Evolutionary conservation across 2,329 filamentous ascomycete species (phyloP).

Genomic region (Colletotrichum karsti): DNA sequence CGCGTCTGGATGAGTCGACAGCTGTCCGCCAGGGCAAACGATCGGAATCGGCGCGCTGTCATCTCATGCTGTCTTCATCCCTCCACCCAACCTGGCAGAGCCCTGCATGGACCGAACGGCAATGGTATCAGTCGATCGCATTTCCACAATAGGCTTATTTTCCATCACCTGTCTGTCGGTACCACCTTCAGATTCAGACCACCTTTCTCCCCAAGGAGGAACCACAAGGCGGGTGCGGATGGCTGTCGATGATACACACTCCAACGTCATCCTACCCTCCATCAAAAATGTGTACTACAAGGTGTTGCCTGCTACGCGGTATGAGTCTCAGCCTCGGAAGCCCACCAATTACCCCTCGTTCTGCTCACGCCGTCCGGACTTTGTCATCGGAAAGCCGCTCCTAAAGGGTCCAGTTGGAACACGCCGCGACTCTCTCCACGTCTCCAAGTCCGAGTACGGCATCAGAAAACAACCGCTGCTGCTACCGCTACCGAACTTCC

Average conservation of each 20-base stretch:
- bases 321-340: slow-evolving; percentile 14
- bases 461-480: not conserved
- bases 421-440: not conserved
- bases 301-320: too few species aligned
- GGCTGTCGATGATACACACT: not conserved
- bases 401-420: slow-evolving; percentile 20
- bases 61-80: slow-evolving; percentile 1
- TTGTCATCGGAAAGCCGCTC: not conserved
- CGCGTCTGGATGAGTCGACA: not conserved
- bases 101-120: slow-evolving; percentile 13
- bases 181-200: not conserved
- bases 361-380: slow-evolving; percentile 4
- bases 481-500: slow-evolving; percentile 1
- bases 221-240: not conserved
- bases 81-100: not conserved
- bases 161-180: not conserved
- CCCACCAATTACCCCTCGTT: not conserved
- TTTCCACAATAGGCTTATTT: slow-evolving; percentile 9
- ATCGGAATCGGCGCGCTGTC: slow-evolving; percentile 4
- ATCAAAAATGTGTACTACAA: slow-evolving; percentile 2
- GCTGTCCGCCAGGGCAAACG: not conserved
- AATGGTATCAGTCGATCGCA: slow-evolving; percentile 15
- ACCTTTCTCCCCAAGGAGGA: not conserved
- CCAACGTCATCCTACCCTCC: slow-evolving; percentile 10
- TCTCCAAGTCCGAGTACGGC: slow-evolving; percentile 17